Conservation (phyloP, 1,139 yeast species). For the Saccharomyces hybrid region DNA sequence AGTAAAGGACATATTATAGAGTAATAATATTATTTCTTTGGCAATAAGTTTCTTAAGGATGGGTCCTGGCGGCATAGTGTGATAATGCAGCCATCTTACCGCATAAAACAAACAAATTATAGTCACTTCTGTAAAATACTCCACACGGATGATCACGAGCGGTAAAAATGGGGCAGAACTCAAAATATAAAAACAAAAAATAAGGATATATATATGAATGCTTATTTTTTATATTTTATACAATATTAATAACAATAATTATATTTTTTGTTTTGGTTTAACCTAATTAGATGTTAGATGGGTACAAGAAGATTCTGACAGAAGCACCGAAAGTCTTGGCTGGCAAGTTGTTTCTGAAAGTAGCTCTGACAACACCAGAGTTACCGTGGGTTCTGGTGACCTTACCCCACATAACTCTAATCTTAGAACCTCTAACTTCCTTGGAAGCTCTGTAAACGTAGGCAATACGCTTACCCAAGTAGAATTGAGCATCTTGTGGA, state of each 20-base stretch:
- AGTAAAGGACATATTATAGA: neutral
- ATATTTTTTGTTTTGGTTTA: conserved; percentile 5
- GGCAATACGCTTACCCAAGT: conserved; percentile 98
- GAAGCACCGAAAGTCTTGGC: conserved; percentile 99
- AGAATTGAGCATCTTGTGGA: conserved; percentile 93
- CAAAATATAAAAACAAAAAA: neutral
- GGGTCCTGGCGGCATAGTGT: too few species aligned
- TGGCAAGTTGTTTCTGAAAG: conserved; percentile 98
- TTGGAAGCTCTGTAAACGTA: conserved; percentile 98
- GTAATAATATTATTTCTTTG: neutral
- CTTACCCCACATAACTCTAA: conserved; percentile 99
- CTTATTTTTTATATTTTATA: conserved; percentile 2
- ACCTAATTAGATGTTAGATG: conserved; percentile 86
- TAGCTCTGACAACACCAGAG: conserved; percentile 97
- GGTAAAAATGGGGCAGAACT: neutral
- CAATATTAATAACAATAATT: neutral
- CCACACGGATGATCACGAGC: neutral
- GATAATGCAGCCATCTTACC: too few species aligned
- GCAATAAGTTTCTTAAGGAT: too few species aligned
- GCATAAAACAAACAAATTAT: too few species aligned
- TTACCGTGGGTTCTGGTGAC: conserved; percentile 97
- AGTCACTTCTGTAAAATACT: neutral
- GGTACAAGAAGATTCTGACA: conserved; percentile 99
- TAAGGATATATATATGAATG: neutral
- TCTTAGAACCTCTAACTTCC: conserved; percentile 96